A percentile compares a stretch with the other conserved stretches of the same genome.
phyloP scores from a whole-genome alignment of 495 filamentous ascomycete genomes.

The Parmelia sp. region DNA sequence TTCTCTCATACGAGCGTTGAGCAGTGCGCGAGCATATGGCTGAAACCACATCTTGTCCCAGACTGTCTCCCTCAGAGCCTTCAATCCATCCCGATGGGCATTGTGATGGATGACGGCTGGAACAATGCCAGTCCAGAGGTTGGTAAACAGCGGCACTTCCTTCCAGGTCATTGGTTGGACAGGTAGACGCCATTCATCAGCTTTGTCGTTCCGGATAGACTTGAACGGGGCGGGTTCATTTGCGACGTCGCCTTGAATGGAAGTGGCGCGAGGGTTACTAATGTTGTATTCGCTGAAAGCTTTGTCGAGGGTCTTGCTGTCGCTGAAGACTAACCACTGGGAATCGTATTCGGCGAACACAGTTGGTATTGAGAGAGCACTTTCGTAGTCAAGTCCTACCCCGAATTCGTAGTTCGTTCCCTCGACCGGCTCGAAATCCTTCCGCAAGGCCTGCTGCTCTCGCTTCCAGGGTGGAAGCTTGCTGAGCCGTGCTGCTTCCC shows the following conservation, averaged over 20 bases:
- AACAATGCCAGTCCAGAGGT: constrained; percentile 18
- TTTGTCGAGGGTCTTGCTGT: constrained; percentile 4
- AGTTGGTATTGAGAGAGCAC: constrained; percentile 12
- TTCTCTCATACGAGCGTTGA: constrained; percentile 5
- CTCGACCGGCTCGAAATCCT: neutral
- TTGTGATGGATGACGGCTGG: constrained; percentile 19
- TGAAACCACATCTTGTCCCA: constrained; percentile 19
- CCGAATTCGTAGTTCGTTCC: constrained; percentile 17
- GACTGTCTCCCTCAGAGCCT: constrained; percentile 14
- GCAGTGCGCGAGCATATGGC: constrained; percentile 9
- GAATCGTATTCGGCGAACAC: constrained; percentile 16
- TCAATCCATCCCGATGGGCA: constrained; percentile 11
- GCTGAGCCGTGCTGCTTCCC: constrained; percentile 5
- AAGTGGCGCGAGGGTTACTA: neutral
- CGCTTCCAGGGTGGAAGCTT: constrained; percentile 4
- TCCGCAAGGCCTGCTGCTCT: neutral
- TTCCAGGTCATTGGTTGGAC: constrained; percentile 10
- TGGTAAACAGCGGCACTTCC: constrained; percentile 15
- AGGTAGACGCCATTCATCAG: neutral
- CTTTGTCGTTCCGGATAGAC: neutral
- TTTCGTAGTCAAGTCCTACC: constrained; percentile 18
- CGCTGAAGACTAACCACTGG: constrained; percentile 16
- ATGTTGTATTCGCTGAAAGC: constrained; percentile 10
- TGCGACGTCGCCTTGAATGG: constrained; percentile 12
- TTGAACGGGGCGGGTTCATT: constrained; percentile 4